Percentiles rank a stretch among this genome's conserved stretches.
These are phyloP conservation scores for Alternaria hordeiaustralica DNA, from an alignment of 2,329 filamentous ascomycete genomes.

Conservation along the genomic window DNA sequence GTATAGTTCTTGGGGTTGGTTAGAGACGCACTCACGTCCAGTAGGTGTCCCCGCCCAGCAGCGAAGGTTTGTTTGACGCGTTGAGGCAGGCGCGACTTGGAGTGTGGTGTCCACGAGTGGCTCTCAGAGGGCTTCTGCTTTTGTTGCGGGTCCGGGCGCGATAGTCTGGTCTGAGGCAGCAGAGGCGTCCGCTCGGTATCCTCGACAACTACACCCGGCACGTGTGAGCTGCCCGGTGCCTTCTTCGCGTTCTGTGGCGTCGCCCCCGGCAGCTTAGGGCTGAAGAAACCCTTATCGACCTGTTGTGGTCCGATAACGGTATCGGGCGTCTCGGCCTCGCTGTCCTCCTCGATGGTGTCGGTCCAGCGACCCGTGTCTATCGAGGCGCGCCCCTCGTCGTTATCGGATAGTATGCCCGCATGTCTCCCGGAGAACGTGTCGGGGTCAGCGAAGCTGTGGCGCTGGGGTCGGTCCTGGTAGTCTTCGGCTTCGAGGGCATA, in stretches of 20 bases:
- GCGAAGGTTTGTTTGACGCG: constrained; percentile 28
- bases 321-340: constrained; percentile 63
- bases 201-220: constrained; percentile 36
- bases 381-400: constrained; percentile 33
- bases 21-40: constrained; percentile 41
- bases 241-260: constrained; percentile 7
- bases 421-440: constrained; percentile 28
- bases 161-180: constrained; percentile 42
- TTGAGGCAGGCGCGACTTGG: constrained; percentile 22
- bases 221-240: neutral
- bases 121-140: constrained; percentile 17
- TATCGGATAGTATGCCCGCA: constrained; percentile 21
- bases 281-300: constrained; percentile 31
- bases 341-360: constrained; percentile 66
- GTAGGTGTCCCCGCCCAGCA: constrained; percentile 28
- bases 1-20: constrained; percentile 76
- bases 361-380: constrained; percentile 48
- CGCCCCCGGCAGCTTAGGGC: constrained; percentile 15
- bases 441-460: constrained; percentile 34
- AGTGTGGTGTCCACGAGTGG: constrained; percentile 27
- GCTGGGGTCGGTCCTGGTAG: constrained; percentile 36
- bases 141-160: constrained; percentile 28
- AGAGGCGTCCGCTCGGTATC: constrained; percentile 49
- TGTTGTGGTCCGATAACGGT: constrained; percentile 33
- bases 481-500: constrained; percentile 67